A percentile compares a stretch with the other conserved stretches of the same genome.
These are phyloP conservation scores for Pueraria montana DNA, from an alignment of 306 rosid species.

Conservation along the genomic window DNA sequence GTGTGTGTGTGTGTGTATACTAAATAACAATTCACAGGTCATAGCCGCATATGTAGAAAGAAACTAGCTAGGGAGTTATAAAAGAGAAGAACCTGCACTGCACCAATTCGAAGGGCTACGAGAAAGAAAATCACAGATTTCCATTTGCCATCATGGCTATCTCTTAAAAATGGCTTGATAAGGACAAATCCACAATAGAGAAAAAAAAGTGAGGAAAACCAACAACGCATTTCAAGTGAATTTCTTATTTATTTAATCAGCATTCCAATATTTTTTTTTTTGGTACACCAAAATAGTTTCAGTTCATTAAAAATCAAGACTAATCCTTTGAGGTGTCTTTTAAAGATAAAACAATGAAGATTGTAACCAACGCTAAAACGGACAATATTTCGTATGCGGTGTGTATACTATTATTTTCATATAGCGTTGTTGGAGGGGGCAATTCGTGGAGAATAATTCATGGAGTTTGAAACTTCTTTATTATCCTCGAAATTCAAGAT, in stretches of 20 bases:
- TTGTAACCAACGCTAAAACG: too few relatives aligned
- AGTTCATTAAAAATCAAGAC: not conserved
- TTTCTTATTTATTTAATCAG: not conserved
- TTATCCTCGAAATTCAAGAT: not conserved
- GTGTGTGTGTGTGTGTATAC: not conserved
- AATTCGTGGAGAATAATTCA: too few relatives aligned
- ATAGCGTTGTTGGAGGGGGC: too few relatives aligned
- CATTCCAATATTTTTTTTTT: not conserved
- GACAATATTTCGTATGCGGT: too few relatives aligned
- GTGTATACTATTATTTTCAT: too few relatives aligned
- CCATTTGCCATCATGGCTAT: conserved; percentile 25
- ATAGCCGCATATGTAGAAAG: conserved; percentile 48
- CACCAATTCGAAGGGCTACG: not conserved
- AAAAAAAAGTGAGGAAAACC: not conserved
- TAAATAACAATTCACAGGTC: conserved; percentile 13
- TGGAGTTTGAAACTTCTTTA: not conserved
- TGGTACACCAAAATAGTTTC: too few relatives aligned
- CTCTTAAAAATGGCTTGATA: conserved; percentile 16
- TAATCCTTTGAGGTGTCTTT: too few relatives aligned
- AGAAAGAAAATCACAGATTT: not conserved
- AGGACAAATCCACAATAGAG: not conserved
- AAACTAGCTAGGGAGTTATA: not conserved
- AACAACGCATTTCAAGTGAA: not conserved
- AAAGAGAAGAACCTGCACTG: conserved; percentile 16
- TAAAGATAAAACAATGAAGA: too few relatives aligned